These are phyloP conservation scores for Artemisia argyi DNA, from an alignment of 129 eudicot genomes.

Conservation along the genomic window DNA sequence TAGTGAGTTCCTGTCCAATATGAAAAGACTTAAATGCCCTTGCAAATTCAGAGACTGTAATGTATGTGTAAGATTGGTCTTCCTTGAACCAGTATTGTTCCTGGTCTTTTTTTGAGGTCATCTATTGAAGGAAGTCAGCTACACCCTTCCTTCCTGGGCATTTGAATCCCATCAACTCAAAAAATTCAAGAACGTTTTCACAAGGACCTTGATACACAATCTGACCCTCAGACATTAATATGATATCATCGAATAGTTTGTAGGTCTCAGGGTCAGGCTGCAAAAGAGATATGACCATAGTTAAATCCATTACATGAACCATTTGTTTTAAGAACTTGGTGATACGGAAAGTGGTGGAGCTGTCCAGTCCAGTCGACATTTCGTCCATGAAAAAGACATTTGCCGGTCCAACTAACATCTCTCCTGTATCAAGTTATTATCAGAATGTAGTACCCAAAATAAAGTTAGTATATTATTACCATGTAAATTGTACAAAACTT, in stretches of 20 bases:
- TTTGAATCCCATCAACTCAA: constrained; percentile 50
- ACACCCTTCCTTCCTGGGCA: constrained; percentile 43
- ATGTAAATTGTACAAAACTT: neutral
- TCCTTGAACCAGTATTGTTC: constrained; percentile 30
- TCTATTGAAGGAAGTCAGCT: constrained; percentile 40
- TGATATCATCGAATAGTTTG: constrained; percentile 57
- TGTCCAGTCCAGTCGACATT: constrained; percentile 60
- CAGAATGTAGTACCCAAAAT: neutral
- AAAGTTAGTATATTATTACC: neutral
- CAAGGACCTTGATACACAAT: constrained; percentile 66
- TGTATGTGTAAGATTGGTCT: constrained; percentile 22
- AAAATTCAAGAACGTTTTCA: constrained; percentile 43
- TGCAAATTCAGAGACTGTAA: constrained; percentile 24
- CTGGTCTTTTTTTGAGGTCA: constrained; percentile 36
- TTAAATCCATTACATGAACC: constrained; percentile 53
- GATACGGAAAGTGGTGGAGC: constrained; percentile 56
- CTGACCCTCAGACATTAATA: constrained; percentile 59
- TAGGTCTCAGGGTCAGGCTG: constrained; percentile 66
- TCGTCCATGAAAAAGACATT: constrained; percentile 62
- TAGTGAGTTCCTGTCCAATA: constrained; percentile 25
- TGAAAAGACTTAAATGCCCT: constrained; percentile 32
- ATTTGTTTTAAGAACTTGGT: constrained; percentile 47
- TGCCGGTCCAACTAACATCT: constrained; percentile 67
- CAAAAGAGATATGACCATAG: constrained; percentile 54
- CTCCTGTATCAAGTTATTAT: constrained; percentile 37